Base-by-base conservation (phyloP, 305 asterid species). In the Fraxinus xanthoxyloides region DNA sequence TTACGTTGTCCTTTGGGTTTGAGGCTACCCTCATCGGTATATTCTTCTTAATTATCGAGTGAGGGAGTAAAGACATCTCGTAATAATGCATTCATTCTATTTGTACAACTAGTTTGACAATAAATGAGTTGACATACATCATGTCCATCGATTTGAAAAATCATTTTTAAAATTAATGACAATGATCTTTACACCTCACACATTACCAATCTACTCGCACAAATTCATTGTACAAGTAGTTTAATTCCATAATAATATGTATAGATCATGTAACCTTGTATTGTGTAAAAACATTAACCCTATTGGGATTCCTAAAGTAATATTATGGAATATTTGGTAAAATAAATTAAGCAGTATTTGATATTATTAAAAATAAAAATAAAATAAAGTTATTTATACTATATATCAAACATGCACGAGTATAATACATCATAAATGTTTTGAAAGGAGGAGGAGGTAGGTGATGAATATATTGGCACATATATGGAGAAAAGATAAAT, bases 1-100 rank as follows among this genome's bases (percentile, higher is more conserved):
- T 67, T 59, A 78, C 78, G 87, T 81, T 85, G 85, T 79, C 88
- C 43, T 74, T 61, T 77, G 74, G 46, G 46, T 28, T 87, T 67
- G 85, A 86, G 81, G 80, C 78, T 77, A 75, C 81, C 78, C 67
- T 79, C 67, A 15, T 77, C 12, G 24, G 77, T 77, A 26, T 59
- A 77, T 77, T 72, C 77, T 34, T 46, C 36, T 26, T 83, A 23
- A 51, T 70, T 65, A 38, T 38, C 34, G 51, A 51, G 74, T 74
- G 65, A 56, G 80, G 65, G 19, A 59, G 7, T 4, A 4, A 1
- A 32, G 24, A 76, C 51, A 32, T 59, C 21, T 3, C 83, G 54
- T 61, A 61, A 5, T 23, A 7, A 7, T 1, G 46, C 0, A 38
- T 38, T 38, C 46, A 8, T 38, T 38, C 0, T 9, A 8, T 2